These are phyloP conservation scores for Sonneratia alba DNA, from an alignment of 345 rosid species.

Conservation along the genomic window DNA sequence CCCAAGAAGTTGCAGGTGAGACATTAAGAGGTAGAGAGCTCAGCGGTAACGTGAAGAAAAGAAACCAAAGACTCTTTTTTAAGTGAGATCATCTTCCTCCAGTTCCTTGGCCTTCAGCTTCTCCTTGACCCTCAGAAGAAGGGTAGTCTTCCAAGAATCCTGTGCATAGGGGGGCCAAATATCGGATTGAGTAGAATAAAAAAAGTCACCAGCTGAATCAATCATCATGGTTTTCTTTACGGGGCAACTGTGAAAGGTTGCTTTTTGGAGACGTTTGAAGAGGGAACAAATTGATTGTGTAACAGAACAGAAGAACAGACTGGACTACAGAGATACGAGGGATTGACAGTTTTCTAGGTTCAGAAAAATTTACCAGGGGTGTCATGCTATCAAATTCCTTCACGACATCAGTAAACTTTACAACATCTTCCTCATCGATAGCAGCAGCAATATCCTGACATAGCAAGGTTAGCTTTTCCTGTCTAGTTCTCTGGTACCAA, in stretches of 20 bases:
- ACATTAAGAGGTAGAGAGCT: slow-evolving; percentile 9
- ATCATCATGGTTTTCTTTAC: neutral
- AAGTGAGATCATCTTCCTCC: slow-evolving; percentile 97
- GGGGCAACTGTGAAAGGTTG: no score
- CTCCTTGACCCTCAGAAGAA: slow-evolving; percentile 89
- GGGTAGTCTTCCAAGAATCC: slow-evolving; percentile 98
- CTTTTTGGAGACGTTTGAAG: no score
- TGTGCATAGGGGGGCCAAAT: slow-evolving; percentile 10
- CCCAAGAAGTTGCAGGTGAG: neutral
- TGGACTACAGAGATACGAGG: neutral
- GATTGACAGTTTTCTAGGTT: neutral
- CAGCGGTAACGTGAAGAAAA: slow-evolving; percentile 1
- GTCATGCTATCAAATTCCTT: slow-evolving; percentile 99
- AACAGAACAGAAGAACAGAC: no score
- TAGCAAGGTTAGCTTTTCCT: neutral
- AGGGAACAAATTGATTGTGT: no score
- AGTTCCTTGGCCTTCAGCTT: slow-evolving; percentile 88
- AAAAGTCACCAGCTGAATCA: neutral
- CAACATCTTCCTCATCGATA: slow-evolving; percentile 86
- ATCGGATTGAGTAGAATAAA: neutral
- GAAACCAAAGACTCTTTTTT: slow-evolving; percentile 13
- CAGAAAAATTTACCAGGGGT: slow-evolving; percentile 48
- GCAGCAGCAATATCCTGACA: slow-evolving; percentile 78
- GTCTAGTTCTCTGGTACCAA: neutral
- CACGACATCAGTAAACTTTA: slow-evolving; percentile 71